A percentile compares a stretch with the other conserved stretches of the same genome.
These are phyloP conservation scores for Tulasnella calospora DNA, from an alignment of 768 basidiomycete species.

Conservation along the genomic window DNA sequence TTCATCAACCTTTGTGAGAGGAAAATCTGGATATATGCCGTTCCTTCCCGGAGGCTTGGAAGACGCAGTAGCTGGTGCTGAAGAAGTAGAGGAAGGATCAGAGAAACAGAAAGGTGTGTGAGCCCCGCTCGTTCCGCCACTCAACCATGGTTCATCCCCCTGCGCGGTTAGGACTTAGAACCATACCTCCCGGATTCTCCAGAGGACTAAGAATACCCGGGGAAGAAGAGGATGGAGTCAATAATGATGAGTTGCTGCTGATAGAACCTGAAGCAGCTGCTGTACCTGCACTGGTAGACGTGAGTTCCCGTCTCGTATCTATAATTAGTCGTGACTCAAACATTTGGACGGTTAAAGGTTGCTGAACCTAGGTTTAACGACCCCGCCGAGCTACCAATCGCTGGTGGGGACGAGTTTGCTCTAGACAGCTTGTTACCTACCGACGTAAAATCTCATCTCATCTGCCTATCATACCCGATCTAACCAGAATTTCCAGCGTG, in stretches of 20 bases:
- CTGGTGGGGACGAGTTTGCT: constrained; percentile 39
- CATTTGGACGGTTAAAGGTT: constrained; percentile 31
- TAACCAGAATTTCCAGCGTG: constrained; percentile 42
- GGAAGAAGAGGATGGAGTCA: constrained; percentile 30
- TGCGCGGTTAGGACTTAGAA: constrained; percentile 13
- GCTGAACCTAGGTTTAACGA: constrained; percentile 31
- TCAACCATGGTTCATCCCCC: neutral
- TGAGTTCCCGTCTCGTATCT: neutral
- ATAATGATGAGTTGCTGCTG: constrained; percentile 26
- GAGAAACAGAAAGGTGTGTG: neutral
- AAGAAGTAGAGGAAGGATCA: neutral
- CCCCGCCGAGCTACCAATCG: constrained; percentile 20
- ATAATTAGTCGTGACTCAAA: constrained; percentile 33
- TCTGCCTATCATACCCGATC: neutral
- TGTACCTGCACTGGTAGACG: neutral
- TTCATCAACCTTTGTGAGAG: constrained; percentile 77
- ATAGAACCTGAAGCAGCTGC: neutral
- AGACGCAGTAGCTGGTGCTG: constrained; percentile 44
- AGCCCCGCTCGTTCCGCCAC: neutral
- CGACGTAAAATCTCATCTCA: constrained; percentile 34
- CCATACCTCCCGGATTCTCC: constrained; percentile 28
- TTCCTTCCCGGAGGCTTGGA: constrained; percentile 94
- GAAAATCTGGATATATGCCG: constrained; percentile 88
- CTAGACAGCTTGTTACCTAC: constrained; percentile 74
- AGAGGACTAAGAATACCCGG: constrained; percentile 24